Percentiles rank a stretch among this genome's conserved stretches.
phyloP scores from a whole-genome alignment of 129 eudicot genomes.

The Smallanthus sonchifolius region DNA sequence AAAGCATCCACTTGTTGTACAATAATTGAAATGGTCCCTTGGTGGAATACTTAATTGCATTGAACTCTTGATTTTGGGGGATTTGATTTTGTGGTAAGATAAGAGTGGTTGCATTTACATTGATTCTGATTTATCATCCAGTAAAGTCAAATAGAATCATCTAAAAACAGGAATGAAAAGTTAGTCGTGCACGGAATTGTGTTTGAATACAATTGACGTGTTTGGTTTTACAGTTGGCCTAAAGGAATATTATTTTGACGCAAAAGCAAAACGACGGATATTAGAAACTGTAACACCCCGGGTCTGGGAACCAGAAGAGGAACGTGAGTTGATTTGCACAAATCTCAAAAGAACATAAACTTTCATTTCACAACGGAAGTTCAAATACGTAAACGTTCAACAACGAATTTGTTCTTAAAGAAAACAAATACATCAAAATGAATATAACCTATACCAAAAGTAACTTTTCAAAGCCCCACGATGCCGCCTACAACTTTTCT shows the following conservation, averaged over 20 bases:
- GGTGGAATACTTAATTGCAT: background rate
- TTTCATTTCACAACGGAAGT: too few relatives aligned
- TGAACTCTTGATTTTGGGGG: background rate
- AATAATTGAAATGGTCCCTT: constrained; percentile 9
- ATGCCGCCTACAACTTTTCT: too few relatives aligned
- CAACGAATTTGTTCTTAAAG: too few relatives aligned
- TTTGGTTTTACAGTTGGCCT: background rate
- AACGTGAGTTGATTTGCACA: too few relatives aligned
- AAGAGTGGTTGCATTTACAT: background rate
- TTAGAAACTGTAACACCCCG: too few relatives aligned
- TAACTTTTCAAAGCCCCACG: too few relatives aligned
- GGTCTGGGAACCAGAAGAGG: too few relatives aligned
- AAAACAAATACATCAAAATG: too few relatives aligned
- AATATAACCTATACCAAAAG: too few relatives aligned
- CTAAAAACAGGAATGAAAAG: background rate
- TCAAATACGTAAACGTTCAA: too few relatives aligned
- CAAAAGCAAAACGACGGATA: background rate
- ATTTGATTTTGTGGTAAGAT: background rate
- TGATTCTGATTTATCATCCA: constrained; percentile 10
- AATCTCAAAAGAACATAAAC: too few relatives aligned
- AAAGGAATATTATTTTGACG: constrained; percentile 6
- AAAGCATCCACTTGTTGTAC: constrained; percentile 18
- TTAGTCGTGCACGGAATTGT: constrained; percentile 15
- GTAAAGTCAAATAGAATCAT: constrained; percentile 1
- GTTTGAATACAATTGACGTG: background rate